These are phyloP conservation scores for Argentina anserina DNA, from an alignment of 306 rosid species.

Conservation along the genomic window DNA sequence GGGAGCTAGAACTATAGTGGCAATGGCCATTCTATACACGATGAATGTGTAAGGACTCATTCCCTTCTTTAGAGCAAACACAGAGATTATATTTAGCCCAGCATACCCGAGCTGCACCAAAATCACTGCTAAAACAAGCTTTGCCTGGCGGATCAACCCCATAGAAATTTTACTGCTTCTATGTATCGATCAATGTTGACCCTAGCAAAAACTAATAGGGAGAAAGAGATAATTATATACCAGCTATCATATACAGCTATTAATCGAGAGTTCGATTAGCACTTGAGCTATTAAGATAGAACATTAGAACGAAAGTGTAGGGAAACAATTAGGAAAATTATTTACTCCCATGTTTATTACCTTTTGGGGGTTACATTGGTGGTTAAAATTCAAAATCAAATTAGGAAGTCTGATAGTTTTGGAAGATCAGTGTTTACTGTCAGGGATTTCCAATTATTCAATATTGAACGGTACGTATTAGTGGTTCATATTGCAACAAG, in stretches of 20 bases:
- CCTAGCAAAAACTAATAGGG: too few relatives aligned
- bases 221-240: background rate
- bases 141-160: slow-evolving; percentile 8
- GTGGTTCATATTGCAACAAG: background rate
- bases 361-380: background rate
- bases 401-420: background rate
- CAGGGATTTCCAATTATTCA: background rate
- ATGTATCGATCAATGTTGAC: background rate
- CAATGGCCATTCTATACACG: slow-evolving; percentile 32
- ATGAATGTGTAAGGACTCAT: slow-evolving; percentile 32
- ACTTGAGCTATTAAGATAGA: background rate
- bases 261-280: background rate
- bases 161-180: background rate
- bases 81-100: slow-evolving; percentile 27
- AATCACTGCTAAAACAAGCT: slow-evolving; percentile 22
- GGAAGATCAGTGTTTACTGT: too few relatives aligned
- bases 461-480: background rate
- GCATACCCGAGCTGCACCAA: slow-evolving; percentile 31
- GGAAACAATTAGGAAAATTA: background rate
- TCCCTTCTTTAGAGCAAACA: slow-evolving; percentile 36
- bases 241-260: background rate
- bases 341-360: background rate
- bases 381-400: background rate
- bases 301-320: background rate
- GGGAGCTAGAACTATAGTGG: slow-evolving; percentile 32